Percentiles rank a stretch among this genome's conserved stretches.
Conservation (phyloP, 2,329 filamentous ascomycete species). For the Colletotrichum limetticola region DNA sequence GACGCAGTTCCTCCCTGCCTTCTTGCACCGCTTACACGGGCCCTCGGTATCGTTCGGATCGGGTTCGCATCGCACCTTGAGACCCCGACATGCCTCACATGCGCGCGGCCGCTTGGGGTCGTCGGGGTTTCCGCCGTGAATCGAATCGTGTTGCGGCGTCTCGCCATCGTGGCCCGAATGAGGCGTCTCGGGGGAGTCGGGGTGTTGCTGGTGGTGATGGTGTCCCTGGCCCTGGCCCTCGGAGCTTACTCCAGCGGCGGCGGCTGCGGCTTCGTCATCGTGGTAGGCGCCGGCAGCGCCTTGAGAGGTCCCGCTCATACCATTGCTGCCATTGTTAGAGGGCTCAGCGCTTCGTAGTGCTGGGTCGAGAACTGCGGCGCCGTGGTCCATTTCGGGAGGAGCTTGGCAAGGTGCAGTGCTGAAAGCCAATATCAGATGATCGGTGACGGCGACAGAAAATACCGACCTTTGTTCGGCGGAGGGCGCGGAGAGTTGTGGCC, state of each 20-base stretch:
- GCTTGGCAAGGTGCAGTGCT: slow-evolving; percentile 13
- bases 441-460: slow-evolving; percentile 30
- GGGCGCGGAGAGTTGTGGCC: background rate
- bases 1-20: slow-evolving; percentile 81
- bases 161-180: slow-evolving; percentile 25
- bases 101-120: slow-evolving; percentile 76
- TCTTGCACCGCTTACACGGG: slow-evolving; percentile 80
- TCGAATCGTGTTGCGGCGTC: slow-evolving; percentile 21
- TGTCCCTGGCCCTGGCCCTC: slow-evolving; percentile 10
- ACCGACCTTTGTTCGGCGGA: slow-evolving; percentile 25
- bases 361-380: slow-evolving; percentile 30
- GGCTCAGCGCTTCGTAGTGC: slow-evolving; percentile 24
- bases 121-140: slow-evolving; percentile 35
- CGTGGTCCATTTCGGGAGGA: slow-evolving; percentile 27
- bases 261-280: slow-evolving; percentile 1
- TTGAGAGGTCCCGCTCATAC: background rate
- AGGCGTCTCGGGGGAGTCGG: slow-evolving; percentile 25
- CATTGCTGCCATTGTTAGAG: background rate
- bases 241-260: background rate
- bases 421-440: slow-evolving; percentile 27
- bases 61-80: slow-evolving; percentile 88
- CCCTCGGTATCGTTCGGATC: slow-evolving; percentile 71
- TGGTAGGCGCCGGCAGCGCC: background rate
- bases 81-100: slow-evolving; percentile 79
- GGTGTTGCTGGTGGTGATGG: background rate